phyloP scores from a whole-genome alignment of 805 yeast genomes.

The Candida pseudoglaebosa region DNA sequence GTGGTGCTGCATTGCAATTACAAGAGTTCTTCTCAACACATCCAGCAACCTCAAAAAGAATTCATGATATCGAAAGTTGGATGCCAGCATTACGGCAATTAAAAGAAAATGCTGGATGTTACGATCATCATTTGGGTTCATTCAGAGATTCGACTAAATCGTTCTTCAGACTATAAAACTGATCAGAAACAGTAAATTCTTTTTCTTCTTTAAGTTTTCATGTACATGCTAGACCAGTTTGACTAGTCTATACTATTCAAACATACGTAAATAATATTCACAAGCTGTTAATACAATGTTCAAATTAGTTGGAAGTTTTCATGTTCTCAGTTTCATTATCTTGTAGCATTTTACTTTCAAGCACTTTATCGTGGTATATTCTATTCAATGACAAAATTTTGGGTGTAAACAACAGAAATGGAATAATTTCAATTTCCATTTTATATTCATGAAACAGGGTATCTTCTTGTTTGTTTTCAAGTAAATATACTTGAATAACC shows the following conservation, averaged over 20 bases:
- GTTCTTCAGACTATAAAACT: constrained; percentile 11
- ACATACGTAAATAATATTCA: background rate
- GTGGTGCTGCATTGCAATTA: constrained; percentile 11
- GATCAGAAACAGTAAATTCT: too few relatives aligned
- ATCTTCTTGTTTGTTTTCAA: constrained; percentile 15
- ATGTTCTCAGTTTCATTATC: constrained; percentile 6
- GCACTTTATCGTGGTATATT: constrained; percentile 8
- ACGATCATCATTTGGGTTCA: constrained; percentile 16
- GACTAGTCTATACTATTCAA: background rate
- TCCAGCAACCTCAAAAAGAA: constrained; percentile 77
- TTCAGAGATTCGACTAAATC: constrained; percentile 14
- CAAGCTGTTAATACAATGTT: background rate
- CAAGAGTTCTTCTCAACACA: constrained; percentile 82
- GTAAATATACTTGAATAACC: constrained; percentile 27
- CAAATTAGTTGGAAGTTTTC: too few relatives aligned
- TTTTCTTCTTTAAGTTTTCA: too few relatives aligned
- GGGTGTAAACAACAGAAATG: constrained; percentile 10
- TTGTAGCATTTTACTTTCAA: constrained; percentile 9
- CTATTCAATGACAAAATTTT: constrained; percentile 5
- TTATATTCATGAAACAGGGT: constrained; percentile 13
- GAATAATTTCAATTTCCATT: constrained; percentile 17
- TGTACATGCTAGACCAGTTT: too few relatives aligned
- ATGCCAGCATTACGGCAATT: constrained; percentile 51
- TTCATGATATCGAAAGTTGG: constrained; percentile 66
- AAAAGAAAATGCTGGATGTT: constrained; percentile 41